Percentiles rank a stretch among this genome's conserved stretches.
These are phyloP conservation scores for Cokeromyces recurvatus DNA, from an alignment of 371 early-diverging fungal genomes.

Conservation along the genomic window DNA sequence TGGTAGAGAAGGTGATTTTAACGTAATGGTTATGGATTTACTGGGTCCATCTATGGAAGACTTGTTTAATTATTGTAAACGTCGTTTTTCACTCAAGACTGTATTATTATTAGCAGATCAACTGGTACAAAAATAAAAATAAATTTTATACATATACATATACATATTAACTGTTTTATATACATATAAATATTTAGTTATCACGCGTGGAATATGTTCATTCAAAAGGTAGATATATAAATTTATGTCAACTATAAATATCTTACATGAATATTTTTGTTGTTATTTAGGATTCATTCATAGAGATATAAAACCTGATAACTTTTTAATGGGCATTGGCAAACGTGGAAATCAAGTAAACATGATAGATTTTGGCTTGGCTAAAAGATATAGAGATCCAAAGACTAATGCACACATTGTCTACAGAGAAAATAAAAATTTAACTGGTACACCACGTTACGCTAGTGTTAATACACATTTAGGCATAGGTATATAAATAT, in stretches of 20 bases:
- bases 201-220: conserved; percentile 98
- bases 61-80: conserved; percentile 96
- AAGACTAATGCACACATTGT: conserved; percentile 97
- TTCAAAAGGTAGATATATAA: conserved; percentile 70
- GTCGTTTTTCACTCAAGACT: conserved; percentile 97
- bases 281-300: conserved; percentile 51
- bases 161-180: not conserved
- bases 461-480: conserved; percentile 98
- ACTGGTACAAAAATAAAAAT: conserved; percentile 62
- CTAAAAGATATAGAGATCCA: conserved; percentile 98
- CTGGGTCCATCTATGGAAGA: conserved; percentile 98
- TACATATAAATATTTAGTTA: conserved; percentile 52
- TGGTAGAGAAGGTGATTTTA: conserved; percentile 90
- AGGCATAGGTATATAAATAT: conserved; percentile 72
- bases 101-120: conserved; percentile 98
- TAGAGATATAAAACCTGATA: conserved; percentile 95
- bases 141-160: conserved; percentile 1
- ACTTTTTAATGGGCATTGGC: conserved; percentile 98
- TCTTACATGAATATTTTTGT: no score
- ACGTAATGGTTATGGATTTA: conserved; percentile 97
- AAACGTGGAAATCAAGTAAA: conserved; percentile 95
- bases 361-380: conserved; percentile 99
- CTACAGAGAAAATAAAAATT: conserved; percentile 96
- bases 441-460: conserved; percentile 99
- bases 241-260: no score